Percentiles rank a stretch among this genome's conserved stretches.
Conservation (phyloP, 768 basidiomycete genomes). For the Podaxis sp. region DNA sequence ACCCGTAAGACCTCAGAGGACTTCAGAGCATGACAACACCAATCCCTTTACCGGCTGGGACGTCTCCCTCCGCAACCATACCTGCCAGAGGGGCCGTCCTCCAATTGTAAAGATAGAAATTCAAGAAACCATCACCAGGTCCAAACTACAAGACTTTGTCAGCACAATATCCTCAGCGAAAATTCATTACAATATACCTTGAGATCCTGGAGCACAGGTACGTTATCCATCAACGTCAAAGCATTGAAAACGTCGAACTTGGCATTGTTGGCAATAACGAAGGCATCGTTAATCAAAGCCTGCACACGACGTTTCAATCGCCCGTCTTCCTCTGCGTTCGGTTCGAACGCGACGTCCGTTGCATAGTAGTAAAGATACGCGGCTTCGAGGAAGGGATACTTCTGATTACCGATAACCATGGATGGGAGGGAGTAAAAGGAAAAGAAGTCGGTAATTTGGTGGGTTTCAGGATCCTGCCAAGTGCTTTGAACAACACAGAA, state of each 20-base stretch:
- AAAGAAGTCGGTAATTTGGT: conserved; percentile 91
- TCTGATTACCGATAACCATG: conserved; percentile 78
- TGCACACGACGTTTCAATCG: conserved; percentile 67
- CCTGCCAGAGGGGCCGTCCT: conserved; percentile 80
- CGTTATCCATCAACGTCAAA: conserved; percentile 93
- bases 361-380: conserved; percentile 98
- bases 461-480: conserved; percentile 72
- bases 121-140: conserved; percentile 86
- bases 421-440: conserved; percentile 98
- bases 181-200: conserved; percentile 49
- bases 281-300: conserved; percentile 73
- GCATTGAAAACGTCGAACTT: conserved; percentile 98
- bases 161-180: neutral
- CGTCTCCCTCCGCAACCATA: conserved; percentile 45
- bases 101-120: conserved; percentile 97
- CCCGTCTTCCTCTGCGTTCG: conserved; percentile 58
- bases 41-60: conserved; percentile 73
- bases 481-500: neutral
- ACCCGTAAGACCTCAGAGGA: neutral
- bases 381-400: conserved; percentile 76
- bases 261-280: conserved; percentile 77
- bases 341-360: conserved; percentile 66
- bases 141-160: conserved; percentile 64
- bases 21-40: conserved; percentile 91
- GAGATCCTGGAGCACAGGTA: conserved; percentile 74